phyloP scores from a whole-genome alignment of 2,329 filamentous ascomycete genomes.

The Colletotrichum liaoningense region DNA sequence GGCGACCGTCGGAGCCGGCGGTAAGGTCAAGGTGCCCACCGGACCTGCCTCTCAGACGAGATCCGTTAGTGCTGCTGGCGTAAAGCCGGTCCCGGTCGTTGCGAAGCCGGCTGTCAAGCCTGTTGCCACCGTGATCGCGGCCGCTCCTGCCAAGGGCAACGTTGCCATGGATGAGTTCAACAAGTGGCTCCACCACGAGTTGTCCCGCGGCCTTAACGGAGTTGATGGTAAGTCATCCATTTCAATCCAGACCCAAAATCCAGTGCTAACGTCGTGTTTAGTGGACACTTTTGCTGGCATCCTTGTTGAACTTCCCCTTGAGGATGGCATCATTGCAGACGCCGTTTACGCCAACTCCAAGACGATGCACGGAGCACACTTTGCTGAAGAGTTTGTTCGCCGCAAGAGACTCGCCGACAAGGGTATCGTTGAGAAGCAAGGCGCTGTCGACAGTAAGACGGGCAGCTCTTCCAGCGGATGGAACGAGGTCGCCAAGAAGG shows the following conservation, averaged over 20 bases:
- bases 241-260: rapidly evolving
- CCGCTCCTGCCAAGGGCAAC: constrained; percentile 57
- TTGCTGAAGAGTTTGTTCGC: constrained; percentile 93
- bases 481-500: constrained; percentile 98
- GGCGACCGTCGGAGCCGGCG: constrained; percentile 95
- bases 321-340: constrained; percentile 86
- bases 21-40: constrained; percentile 85
- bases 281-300: constrained; percentile 85
- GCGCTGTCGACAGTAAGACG: constrained; percentile 63
- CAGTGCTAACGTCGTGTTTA: constrained; percentile 53
- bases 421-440: constrained; percentile 83
- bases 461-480: constrained; percentile 70
- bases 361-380: constrained; percentile 92
- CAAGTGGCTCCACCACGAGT: constrained; percentile 88
- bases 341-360: constrained; percentile 88
- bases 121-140: constrained; percentile 56
- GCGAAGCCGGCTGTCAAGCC: constrained; percentile 65
- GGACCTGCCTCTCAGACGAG: constrained; percentile 64
- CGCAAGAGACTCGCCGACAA: constrained; percentile 94
- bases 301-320: constrained; percentile 80
- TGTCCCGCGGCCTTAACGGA: constrained; percentile 76
- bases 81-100: constrained; percentile 57
- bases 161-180: constrained; percentile 89
- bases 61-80: constrained; percentile 53
- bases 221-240: constrained; percentile 61